These are phyloP conservation scores for Colletotrichum orbiculare DNA, from an alignment of 2,329 filamentous ascomycete genomes.

Conservation along the genomic window DNA sequence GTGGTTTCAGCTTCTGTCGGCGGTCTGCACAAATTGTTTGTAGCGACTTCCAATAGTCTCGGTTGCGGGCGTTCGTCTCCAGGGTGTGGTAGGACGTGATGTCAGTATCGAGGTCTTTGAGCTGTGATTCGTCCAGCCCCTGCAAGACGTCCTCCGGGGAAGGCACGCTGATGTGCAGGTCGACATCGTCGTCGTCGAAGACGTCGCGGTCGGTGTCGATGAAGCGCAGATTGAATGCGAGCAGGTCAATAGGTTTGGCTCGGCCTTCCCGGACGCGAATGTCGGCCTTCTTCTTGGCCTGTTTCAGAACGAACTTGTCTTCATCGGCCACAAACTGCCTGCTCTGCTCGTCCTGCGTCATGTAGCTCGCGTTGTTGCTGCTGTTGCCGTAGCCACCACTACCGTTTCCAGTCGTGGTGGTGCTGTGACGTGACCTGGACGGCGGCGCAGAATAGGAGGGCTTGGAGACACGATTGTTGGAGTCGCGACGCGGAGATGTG, in stretches of 20 bases:
- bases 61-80: slow-evolving; percentile 81
- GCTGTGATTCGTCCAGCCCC: slow-evolving; percentile 72
- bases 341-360: slow-evolving; percentile 82
- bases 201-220: slow-evolving; percentile 87
- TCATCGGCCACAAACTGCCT: slow-evolving; percentile 91
- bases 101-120: slow-evolving; percentile 83
- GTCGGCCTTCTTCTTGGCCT: slow-evolving; percentile 97
- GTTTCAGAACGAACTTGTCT: slow-evolving; percentile 94
- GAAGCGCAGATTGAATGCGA: slow-evolving; percentile 89
- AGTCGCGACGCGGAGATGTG: slow-evolving; percentile 66
- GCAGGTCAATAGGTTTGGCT: slow-evolving; percentile 91
- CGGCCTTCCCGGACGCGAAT: slow-evolving; percentile 92
- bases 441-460: slow-evolving; percentile 48
- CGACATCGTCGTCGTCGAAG: slow-evolving; percentile 85
- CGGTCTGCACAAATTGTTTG: slow-evolving; percentile 84
- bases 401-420: slow-evolving; percentile 36
- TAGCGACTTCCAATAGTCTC: slow-evolving; percentile 93
- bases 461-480: slow-evolving; percentile 68
- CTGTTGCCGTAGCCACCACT: no score
- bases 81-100: slow-evolving; percentile 83
- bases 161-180: slow-evolving; percentile 78
- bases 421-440: slow-evolving; percentile 42
- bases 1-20: slow-evolving; percentile 72
- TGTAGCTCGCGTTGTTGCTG: slow-evolving; percentile 49
- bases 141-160: slow-evolving; percentile 86